A percentile compares a stretch with the other conserved stretches of the same genome.
Conservation (phyloP, 148 eudicot species). For the Vaccinium vitisidaea region DNA sequence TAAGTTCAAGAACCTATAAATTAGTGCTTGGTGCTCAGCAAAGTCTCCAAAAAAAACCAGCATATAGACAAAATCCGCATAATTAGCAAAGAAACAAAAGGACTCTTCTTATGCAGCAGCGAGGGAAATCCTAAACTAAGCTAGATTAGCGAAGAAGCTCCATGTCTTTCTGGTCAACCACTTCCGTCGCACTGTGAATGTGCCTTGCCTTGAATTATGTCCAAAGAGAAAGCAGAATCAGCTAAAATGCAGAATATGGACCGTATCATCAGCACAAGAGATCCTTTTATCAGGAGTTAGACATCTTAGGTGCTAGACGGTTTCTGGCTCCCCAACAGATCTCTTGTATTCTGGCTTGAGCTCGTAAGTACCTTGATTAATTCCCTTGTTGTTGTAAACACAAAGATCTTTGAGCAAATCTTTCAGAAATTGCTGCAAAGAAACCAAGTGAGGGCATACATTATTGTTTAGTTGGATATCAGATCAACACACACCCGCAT, state of each 20-base stretch:
- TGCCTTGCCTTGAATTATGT: neutral
- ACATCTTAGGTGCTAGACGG: slow-evolving; percentile 18
- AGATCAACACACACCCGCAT: neutral
- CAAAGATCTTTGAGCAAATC: slow-evolving; percentile 65
- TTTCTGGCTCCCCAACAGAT: slow-evolving; percentile 28
- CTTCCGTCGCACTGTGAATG: neutral
- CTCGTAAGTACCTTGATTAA: slow-evolving; percentile 62
- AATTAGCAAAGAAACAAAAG: neutral
- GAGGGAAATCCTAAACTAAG: neutral
- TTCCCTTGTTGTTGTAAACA: slow-evolving; percentile 66
- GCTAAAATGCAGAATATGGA: neutral
- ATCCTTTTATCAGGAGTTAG: neutral
- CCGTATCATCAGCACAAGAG: neutral
- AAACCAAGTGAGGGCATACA: neutral
- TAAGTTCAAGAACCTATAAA: neutral
- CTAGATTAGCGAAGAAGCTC: neutral
- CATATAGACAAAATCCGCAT: neutral
- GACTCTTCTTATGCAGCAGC: neutral
- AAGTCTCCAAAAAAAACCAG: neutral
- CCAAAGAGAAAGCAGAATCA: neutral
- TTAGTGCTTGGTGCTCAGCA: neutral
- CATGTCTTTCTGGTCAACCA: slow-evolving; percentile 2
- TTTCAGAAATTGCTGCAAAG: slow-evolving; percentile 67
- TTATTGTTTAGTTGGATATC: neutral
- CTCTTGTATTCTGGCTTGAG: slow-evolving; percentile 69